A percentile compares a stretch with the other conserved stretches of the same genome.
phyloP scores from a whole-genome alignment of 177 flowering plant genomes.

The Vitis hybrid region DNA sequence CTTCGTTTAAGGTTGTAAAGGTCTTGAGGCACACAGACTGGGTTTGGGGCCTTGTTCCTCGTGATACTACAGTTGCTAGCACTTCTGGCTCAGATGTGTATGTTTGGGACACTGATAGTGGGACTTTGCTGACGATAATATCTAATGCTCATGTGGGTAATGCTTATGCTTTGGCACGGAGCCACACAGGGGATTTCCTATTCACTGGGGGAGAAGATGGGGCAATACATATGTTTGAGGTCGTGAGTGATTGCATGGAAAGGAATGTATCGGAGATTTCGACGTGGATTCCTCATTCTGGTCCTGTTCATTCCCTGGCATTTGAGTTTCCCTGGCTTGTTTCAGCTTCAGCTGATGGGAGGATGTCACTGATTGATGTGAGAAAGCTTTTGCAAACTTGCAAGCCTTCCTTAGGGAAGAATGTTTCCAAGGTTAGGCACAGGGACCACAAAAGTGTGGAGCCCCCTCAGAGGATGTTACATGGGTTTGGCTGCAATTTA shows the following conservation, averaged over 20 bases:
- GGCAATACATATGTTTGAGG: conserved; percentile 80
- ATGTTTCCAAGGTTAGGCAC: conserved; percentile 13
- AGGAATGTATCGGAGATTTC: conserved; percentile 37
- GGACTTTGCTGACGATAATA: conserved; percentile 33
- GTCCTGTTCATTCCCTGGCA: conserved; percentile 73
- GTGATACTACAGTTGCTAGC: conserved; percentile 60
- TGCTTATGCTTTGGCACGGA: conserved; percentile 61
- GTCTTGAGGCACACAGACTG: conserved; percentile 80
- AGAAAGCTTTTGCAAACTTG: conserved; percentile 59
- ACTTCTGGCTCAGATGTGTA: conserved; percentile 81
- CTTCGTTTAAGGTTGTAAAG: conserved; percentile 46
- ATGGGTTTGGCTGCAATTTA: conserved; percentile 69
- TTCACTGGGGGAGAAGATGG: conserved; percentile 97
- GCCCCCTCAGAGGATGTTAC: conserved; percentile 93
- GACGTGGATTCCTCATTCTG: conserved; percentile 76
- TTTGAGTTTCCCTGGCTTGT: conserved; percentile 98
- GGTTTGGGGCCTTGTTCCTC: conserved; percentile 81
- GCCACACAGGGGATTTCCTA: conserved; percentile 69
- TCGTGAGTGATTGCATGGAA: conserved; percentile 20
- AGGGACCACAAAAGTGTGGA: conserved; percentile 30
- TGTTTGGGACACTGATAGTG: conserved; percentile 69
- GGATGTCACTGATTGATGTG: conserved; percentile 73
- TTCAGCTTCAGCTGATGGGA: conserved; percentile 88
- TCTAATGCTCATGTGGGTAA: conserved; percentile 62
- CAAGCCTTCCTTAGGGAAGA: conserved; percentile 23